These are phyloP conservation scores for Colletotrichum truncatum DNA, from an alignment of 2,329 filamentous ascomycete species.

Conservation along the genomic window DNA sequence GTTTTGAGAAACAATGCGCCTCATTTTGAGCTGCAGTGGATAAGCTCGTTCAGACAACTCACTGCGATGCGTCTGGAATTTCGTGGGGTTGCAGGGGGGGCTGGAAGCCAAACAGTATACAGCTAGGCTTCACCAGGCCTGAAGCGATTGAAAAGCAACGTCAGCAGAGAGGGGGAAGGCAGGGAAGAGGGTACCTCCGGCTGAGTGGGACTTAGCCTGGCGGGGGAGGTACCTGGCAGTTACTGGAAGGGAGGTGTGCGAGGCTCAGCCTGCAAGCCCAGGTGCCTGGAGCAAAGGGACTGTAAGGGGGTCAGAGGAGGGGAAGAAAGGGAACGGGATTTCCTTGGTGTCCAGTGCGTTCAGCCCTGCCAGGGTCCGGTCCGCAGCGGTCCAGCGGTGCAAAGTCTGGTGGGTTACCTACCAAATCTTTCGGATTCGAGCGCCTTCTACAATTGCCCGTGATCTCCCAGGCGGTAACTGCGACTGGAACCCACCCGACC, in stretches of 20 bases:
- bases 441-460: slow-evolving; percentile 31
- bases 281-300: not conserved
- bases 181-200: slow-evolving; percentile 10
- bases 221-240: slow-evolving; percentile 16
- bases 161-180: slow-evolving; percentile 21
- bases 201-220: not conserved
- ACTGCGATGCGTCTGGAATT: not conserved
- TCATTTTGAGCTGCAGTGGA: slow-evolving; percentile 7
- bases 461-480: slow-evolving; percentile 26
- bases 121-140: not conserved
- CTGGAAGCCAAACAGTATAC: not conserved
- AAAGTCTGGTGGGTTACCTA: slow-evolving; percentile 18
- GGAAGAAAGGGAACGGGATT: not conserved
- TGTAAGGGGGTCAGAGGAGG: not conserved
- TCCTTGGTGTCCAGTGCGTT: slow-evolving; percentile 11
- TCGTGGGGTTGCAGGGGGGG: slow-evolving; percentile 26
- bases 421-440: slow-evolving; percentile 31
- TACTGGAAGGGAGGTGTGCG: slow-evolving; percentile 7
- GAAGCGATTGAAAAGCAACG: slow-evolving; percentile 3
- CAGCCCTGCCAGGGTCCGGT: slow-evolving; percentile 31
- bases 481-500: slow-evolving; percentile 22
- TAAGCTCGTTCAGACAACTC: not conserved
- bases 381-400: slow-evolving; percentile 8
- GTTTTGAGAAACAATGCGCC: slow-evolving; percentile 5
- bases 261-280: slow-evolving; percentile 8